Percentiles rank a stretch among this genome's conserved stretches.
phyloP scores from a whole-genome alignment of 108 stramenopile genomes.

The Cyclotella cryptica region DNA sequence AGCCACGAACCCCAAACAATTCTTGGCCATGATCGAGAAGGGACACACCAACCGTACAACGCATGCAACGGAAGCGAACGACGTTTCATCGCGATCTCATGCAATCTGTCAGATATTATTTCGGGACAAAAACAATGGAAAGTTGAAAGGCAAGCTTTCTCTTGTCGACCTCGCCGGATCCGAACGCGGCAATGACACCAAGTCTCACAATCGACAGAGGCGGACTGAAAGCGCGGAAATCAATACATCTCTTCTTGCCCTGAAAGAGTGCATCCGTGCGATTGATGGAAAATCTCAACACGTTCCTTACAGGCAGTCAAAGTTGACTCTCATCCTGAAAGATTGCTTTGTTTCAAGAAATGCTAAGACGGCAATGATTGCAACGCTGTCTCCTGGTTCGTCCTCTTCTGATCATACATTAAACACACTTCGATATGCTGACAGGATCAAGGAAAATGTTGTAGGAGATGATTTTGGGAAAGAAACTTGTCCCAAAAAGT shows the following conservation, averaged over 20 bases:
- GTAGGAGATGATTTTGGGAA: slow-evolving; percentile 40
- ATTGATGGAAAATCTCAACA: slow-evolving; percentile 83
- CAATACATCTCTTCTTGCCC: slow-evolving; percentile 94
- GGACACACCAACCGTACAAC: slow-evolving; percentile 96
- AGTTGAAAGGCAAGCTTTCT: slow-evolving; percentile 86
- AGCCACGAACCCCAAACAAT: slow-evolving; percentile 74
- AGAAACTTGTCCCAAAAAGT: background rate
- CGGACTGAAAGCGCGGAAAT: slow-evolving; percentile 97
- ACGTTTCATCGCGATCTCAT: slow-evolving; percentile 94
- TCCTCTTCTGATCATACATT: slow-evolving; percentile 96
- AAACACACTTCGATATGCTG: slow-evolving; percentile 98
- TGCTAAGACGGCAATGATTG: slow-evolving; percentile 98
- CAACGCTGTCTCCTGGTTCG: slow-evolving; percentile 93
- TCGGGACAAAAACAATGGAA: slow-evolving; percentile 62
- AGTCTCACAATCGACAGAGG: slow-evolving; percentile 93
- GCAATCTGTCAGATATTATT: slow-evolving; percentile 97
- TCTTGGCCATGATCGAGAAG: slow-evolving; percentile 81
- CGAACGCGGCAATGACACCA: slow-evolving; percentile 96
- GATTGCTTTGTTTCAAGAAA: slow-evolving; percentile 94
- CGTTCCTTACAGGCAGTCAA: slow-evolving; percentile 98
- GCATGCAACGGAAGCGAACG: slow-evolving; percentile 94
- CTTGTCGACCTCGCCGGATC: slow-evolving; percentile 97
- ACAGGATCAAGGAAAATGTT: slow-evolving; percentile 93
- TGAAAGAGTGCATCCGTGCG: slow-evolving; percentile 98
- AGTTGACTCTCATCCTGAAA: slow-evolving; percentile 97